phyloP scores from a whole-genome alignment of 164 flowering plant genomes.

The Euptelea pleiosperma region DNA sequence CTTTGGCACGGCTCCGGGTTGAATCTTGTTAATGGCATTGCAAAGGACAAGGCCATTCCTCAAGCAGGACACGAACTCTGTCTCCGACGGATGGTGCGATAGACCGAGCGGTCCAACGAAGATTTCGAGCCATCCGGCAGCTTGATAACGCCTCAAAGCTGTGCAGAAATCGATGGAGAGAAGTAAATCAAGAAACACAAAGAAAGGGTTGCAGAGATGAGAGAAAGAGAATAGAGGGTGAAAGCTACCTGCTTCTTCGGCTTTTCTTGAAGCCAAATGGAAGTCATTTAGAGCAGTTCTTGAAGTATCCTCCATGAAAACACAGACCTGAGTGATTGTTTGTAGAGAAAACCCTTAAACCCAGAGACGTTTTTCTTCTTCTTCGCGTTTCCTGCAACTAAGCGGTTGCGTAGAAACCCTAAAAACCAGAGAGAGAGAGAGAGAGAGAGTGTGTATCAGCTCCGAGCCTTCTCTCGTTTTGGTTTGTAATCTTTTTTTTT shows the following conservation, averaged over 20 bases:
- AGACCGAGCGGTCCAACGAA: conserved; percentile 73
- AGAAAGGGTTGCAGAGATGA: background rate
- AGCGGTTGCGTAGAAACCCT: too few species aligned
- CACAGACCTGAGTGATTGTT: background rate
- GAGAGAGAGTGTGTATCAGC: conserved; percentile 7
- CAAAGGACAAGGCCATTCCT: conserved; percentile 83
- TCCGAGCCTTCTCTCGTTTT: background rate
- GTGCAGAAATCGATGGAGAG: conserved; percentile 7
- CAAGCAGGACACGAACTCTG: conserved; percentile 75
- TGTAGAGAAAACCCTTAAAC: background rate
- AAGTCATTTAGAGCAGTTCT: conserved; percentile 41
- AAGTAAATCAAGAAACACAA: conserved; percentile 1
- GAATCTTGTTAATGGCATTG: conserved; percentile 80
- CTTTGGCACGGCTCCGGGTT: conserved; percentile 83
- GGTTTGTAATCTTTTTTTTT: too few species aligned
- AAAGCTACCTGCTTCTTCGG: conserved; percentile 75
- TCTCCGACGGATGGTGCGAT: conserved; percentile 62
- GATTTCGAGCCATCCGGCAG: conserved; percentile 70
- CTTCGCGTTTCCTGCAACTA: background rate
- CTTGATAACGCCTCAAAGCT: conserved; percentile 75
- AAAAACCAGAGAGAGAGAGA: conserved; percentile 1
- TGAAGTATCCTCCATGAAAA: conserved; percentile 41
- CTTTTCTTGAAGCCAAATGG: conserved; percentile 78
- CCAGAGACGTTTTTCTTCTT: conserved; percentile 1
- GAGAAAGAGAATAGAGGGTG: background rate